Conservation (phyloP, 306 rosid species). For the Trichosanthes cucumerina region DNA sequence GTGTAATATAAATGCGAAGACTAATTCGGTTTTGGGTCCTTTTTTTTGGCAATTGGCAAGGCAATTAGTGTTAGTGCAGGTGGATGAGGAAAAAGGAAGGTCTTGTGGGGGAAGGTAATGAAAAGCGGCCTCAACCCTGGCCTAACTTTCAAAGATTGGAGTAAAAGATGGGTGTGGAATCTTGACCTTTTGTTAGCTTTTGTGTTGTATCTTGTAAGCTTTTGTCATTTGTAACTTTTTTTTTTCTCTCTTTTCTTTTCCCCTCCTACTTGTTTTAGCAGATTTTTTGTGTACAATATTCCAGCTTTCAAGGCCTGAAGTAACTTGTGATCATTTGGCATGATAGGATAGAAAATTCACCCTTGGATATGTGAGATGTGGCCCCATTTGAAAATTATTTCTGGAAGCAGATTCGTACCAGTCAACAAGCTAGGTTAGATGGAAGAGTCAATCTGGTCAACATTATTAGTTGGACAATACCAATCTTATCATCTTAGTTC, state of each 20-base stretch:
- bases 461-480: background rate
- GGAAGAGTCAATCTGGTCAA: constrained; percentile 4
- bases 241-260: background rate
- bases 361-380: background rate
- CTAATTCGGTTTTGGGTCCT: background rate
- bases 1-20: background rate
- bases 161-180: constrained; percentile 57
- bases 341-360: constrained; percentile 1
- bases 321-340: background rate
- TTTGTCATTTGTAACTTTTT: background rate
- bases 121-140: constrained; percentile 24
- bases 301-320: background rate
- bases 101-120: background rate
- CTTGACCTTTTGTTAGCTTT: constrained; percentile 39
- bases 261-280: background rate
- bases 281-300: constrained; percentile 3
- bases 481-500: constrained; percentile 4
- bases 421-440: constrained; percentile 1
- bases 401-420: background rate
- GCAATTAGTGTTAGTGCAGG: constrained; percentile 1
- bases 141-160: constrained; percentile 39
- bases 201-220: constrained; percentile 2
- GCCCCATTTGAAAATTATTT: background rate
- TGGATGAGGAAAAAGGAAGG: constrained; percentile 1
- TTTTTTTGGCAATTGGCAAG: background rate